Evolutionary conservation across 2,329 filamentous ascomycete species (phyloP), one percentile per base, ranked within the genome.

Genomic region (Purpureocillium takamizusanense): DNA sequence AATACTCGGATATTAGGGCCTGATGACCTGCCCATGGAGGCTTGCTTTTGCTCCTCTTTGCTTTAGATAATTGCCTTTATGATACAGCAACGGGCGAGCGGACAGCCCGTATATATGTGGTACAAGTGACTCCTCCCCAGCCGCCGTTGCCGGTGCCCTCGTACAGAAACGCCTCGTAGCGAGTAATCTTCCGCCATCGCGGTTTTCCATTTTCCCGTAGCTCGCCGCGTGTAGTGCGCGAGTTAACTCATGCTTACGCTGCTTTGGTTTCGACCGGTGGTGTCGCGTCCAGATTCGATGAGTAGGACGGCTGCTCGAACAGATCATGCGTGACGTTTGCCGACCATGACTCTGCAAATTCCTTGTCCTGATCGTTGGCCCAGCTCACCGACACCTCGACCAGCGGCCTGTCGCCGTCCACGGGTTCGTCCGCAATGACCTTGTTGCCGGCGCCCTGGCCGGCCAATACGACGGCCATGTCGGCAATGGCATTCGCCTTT

Each of bases 401-500:
- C 12, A 70, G 56, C 41, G 52, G 43, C 23, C 38, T 42, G 37
- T 43, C 45, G 10, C 42, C 49, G 15, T 45, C 49, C 4, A 40
- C 46, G 5, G 40, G 39, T 36, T 51, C 43, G 13, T 36, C 47
- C 31, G 50, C 38, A 5, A 48, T 47, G 41, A 78, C 61, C 51
- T 59, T 63, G 56, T 72, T 77, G 27, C 74, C 72, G 43, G 63
- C 61, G 29, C 74, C 73, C 9, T 54, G 45, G 4, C 74, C 75
- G 7, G 57, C 60, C 38, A 81, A 64, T 16, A 78, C 70, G 16
- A 67, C 70, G 1, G 79, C 77, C 45, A 83, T 66, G 56, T 83
- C 79, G 39, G 79, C 79, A 35, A 83, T 65, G 11, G 67, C 63
- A 54, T 81, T 81, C 37, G 68, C 66, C 55, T 71, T 74, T 60